These are phyloP conservation scores for Euptelea pleiosperma DNA, from an alignment of 164 flowering plant species.

Conservation along the genomic window DNA sequence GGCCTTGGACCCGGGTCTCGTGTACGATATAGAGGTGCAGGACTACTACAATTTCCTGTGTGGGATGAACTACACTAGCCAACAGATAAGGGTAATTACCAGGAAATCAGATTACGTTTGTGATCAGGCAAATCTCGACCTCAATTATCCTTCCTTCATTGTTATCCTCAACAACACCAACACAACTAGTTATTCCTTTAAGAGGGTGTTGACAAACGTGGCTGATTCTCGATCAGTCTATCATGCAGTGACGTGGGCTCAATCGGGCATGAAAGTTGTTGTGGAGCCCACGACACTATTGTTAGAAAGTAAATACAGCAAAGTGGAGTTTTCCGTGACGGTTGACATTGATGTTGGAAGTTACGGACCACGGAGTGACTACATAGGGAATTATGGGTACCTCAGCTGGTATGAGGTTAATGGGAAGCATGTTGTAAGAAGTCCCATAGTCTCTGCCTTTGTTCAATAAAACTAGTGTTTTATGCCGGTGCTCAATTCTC, in stretches of 20 bases:
- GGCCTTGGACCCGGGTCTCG: conserved; percentile 46
- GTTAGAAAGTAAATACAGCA: conserved; percentile 7
- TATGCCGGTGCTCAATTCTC: too few relatives aligned
- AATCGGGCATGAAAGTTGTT: conserved; percentile 12
- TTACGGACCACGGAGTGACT: conserved; percentile 10
- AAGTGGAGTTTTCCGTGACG: conserved; percentile 7
- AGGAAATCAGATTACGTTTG: conserved; percentile 22
- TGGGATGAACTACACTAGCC: conserved; percentile 25
- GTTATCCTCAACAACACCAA: conserved; percentile 22
- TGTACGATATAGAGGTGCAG: conserved; percentile 25
- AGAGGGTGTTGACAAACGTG: conserved; percentile 21
- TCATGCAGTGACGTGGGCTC: conserved; percentile 13
- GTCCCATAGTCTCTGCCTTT: conserved; percentile 32
- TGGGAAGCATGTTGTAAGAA: conserved; percentile 30
- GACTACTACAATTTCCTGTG: conserved; percentile 35
- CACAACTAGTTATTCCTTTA: conserved; percentile 15
- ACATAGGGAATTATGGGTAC: conserved; percentile 22
- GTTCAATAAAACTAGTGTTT: conserved; percentile 11
- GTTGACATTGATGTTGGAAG: conserved; percentile 7
- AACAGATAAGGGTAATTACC: conserved; percentile 25
- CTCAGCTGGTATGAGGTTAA: conserved; percentile 30
- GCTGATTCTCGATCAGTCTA: conserved; percentile 14
- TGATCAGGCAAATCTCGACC: conserved; percentile 21
- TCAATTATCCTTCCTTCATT: conserved; percentile 33
- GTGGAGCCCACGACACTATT: conserved; percentile 11